These are phyloP conservation scores for Pichia sp. DNA, from an alignment of 1,139 yeast species.

Conservation along the genomic window DNA sequence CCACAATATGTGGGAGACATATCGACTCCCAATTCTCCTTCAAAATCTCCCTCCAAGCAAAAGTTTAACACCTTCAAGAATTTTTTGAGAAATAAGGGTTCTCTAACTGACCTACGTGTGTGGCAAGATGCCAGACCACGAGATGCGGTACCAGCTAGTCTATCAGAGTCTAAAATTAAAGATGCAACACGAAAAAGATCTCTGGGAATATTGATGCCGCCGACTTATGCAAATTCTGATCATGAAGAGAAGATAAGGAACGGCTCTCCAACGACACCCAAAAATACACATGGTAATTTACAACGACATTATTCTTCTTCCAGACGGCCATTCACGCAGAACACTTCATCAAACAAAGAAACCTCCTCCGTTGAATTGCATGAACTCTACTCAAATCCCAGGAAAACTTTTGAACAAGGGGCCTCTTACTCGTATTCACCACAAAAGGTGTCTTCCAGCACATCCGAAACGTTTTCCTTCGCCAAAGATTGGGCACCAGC, in stretches of 20 bases:
- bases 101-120: conserved; percentile 8
- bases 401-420: too few species aligned
- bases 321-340: conserved; percentile 1
- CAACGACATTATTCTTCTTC: too few species aligned
- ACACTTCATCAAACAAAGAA: conserved; percentile 1
- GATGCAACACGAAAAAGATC: conserved; percentile 9
- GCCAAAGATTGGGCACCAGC: conserved; percentile 10
- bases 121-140: conserved; percentile 6
- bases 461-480: not conserved
- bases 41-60: conserved; percentile 11
- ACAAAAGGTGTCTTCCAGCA: conserved; percentile 1
- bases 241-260: not conserved
- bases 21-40: not conserved
- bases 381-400: not conserved
- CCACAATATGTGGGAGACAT: not conserved
- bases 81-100: conserved; percentile 11
- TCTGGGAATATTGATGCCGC: conserved; percentile 7
- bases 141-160: too few species aligned
- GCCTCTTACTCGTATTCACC: not conserved
- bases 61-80: conserved; percentile 8
- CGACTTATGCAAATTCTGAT: not conserved
- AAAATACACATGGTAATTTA: too few species aligned
- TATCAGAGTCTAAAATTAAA: conserved; percentile 1
- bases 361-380: conserved; percentile 3
- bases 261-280: not conserved